Evolutionary conservation across 78 protist species (phyloP), one percentile per base, ranked within the genome.

Genomic region (Dictyostelium firmibasis): DNA sequence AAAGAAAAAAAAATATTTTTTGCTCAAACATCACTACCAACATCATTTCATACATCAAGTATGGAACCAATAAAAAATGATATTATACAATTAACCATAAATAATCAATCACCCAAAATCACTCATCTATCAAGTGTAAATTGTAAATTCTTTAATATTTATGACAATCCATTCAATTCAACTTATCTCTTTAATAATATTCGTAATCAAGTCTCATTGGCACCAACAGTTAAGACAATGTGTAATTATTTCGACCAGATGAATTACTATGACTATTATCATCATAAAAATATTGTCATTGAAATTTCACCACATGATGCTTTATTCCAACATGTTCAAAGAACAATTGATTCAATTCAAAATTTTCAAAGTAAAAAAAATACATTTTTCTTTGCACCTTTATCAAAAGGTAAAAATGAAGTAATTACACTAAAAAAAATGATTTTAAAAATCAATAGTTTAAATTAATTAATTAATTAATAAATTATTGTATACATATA

Each of bases 11-110:
- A 43, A 10, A 36, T 91, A 2, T 64, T 64, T 50, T 18, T n/a
- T n/a, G 0, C 81, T 0, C 41, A 47, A 35, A 78, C 60, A 0
- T 11, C 79, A 7, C 57, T 83, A 13, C 84, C 84, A 53, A 76
- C 84, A 4, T 50, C 84, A 20, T 86, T 86, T 76, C 92, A 86
- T 60, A 76, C 92, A 11, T 76, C 85, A 9, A 47, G 31, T 14
- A 82, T 76, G 79, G 84, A 84, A 20, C 25, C 43, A 29, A 84
- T 72, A 2, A 84, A 62, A 47, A 20, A 35, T 77, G 83, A 77
- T 36, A 20, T 77, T 8, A 31, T 75, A 16, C 67, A 57, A 78
- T 78, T 33, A 13, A 20, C 50, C 43, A 27, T 23, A 11, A 43
- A 78, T n/a, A 29, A n/a, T 43, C 67, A 20, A 47, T 27, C 25